Percentiles rank a stretch among this genome's conserved stretches.
These are phyloP conservation scores for Scutellaria baicalensis DNA, from an alignment of 257 asterid species.

Conservation along the genomic window DNA sequence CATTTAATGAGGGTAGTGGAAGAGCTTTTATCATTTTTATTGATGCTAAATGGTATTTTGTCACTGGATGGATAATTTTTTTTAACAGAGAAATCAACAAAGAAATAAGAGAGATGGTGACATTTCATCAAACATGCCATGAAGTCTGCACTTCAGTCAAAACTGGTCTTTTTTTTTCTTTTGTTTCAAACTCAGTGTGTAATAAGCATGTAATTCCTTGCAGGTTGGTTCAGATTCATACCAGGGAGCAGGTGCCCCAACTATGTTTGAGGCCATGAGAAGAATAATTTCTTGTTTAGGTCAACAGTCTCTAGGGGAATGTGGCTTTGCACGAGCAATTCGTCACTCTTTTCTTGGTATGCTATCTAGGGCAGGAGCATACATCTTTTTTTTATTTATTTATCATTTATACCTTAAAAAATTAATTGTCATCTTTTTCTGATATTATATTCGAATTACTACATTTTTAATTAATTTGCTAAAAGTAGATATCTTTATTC, in stretches of 20 bases:
- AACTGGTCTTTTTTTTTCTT: not conserved
- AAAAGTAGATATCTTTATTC: not conserved
- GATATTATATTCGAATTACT: not conserved
- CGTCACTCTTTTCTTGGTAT: constrained; percentile 89
- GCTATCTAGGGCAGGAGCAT: constrained; percentile 13
- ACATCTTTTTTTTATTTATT: not conserved
- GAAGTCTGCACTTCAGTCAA: not conserved
- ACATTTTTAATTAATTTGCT: not conserved
- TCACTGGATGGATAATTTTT: not conserved
- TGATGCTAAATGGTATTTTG: not conserved
- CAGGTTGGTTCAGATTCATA: constrained; percentile 97
- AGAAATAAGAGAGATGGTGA: not conserved
- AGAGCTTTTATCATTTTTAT: not conserved
- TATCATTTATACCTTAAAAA: not conserved
- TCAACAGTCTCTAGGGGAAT: constrained; percentile 53
- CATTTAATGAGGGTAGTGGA: not conserved
- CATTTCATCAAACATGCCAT: not conserved
- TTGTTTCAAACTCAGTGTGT: not conserved
- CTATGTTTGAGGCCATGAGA: constrained; percentile 96
- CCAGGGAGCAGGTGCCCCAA: constrained; percentile 99
- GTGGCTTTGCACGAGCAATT: constrained; percentile 67
- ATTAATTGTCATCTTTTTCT: not conserved
- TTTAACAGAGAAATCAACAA: not conserved
- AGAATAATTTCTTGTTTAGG: constrained; percentile 62
- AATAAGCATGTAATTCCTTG: constrained; percentile 8